Base-by-base conservation (phyloP, 768 basidiomycete species). In the Xerocomellus chrysenteron region DNA sequence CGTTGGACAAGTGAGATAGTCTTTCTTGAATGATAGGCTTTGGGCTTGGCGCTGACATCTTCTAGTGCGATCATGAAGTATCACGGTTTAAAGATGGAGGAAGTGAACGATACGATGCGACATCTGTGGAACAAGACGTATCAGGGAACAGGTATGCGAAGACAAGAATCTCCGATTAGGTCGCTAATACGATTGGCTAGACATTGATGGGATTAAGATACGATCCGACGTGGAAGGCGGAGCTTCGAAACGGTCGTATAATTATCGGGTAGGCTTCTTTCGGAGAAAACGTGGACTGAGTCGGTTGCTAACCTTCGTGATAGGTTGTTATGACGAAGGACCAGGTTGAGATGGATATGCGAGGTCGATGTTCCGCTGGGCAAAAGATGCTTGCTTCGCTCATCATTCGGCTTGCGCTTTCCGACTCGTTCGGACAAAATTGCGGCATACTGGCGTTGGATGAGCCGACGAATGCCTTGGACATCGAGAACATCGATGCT, bases 301-400 rank as follows among this genome's bases (percentile, higher is more conserved):
- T 42, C 53, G 26, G 53, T 46, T 55, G 47, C 58, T 66, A 53
- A 74, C 50, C 36, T 50, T 33, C 17, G 35, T 19, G 21, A 16
- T 26, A 96, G 94, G 94, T 98, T 56, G 96, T 98, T 61, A 98
- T 99, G 96, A 92, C 90, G 50, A 99, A 99, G 76, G 95, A 98
- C 70, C 90, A 94, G 66, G 95, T 98, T 8, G 96, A 98, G 74
- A 94, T 99, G 91, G 97, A 98, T 74, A 99, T 99, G 97, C 87
- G 97, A 54, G 97, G 97, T 26, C 85, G 97, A 60, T 99, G 97
- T 74, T 94, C 92, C 16, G 97, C 97, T 1, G 97, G 97, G 0
- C 97, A 99, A 75, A 99, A 99, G 76, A 98, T 98, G 82, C 77
- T 99, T 56, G 97, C 96, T 11, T 95, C 92, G 21, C 98, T 98